These are phyloP conservation scores for Mycena crocata DNA, from an alignment of 768 basidiomycete species.

Conservation along the genomic window DNA sequence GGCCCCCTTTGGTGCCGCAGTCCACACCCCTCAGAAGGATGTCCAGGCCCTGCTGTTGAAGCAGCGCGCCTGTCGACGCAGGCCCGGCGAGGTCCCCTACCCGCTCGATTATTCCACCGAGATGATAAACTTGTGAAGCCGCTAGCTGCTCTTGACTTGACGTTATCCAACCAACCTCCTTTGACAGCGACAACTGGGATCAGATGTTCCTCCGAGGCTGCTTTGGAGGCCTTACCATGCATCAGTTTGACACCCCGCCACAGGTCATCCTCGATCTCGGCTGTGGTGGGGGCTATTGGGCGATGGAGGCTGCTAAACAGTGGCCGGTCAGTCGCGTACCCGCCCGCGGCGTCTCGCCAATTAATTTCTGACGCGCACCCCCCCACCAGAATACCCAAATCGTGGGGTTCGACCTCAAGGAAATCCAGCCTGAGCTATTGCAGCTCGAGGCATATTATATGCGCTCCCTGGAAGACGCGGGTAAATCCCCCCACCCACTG, in stretches of 20 bases:
- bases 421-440: conserved; percentile 65
- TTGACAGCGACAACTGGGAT: conserved; percentile 76
- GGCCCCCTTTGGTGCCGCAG: conserved; percentile 36
- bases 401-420: conserved; percentile 68
- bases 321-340: conserved; percentile 62
- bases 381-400: conserved; percentile 64
- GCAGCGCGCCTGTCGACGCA: conserved; percentile 51
- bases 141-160: conserved; percentile 2
- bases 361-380: neutral
- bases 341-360: conserved; percentile 16
- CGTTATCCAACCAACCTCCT: conserved; percentile 21
- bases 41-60: conserved; percentile 59
- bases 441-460: conserved; percentile 43
- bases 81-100: conserved; percentile 63
- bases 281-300: conserved; percentile 80
- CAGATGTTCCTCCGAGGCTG: conserved; percentile 69
- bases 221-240: conserved; percentile 62
- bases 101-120: conserved; percentile 63
- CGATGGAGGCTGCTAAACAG: conserved; percentile 71
- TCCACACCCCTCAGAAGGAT: conserved; percentile 50
- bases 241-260: conserved; percentile 65
- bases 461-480: conserved; percentile 28
- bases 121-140: conserved; percentile 66
- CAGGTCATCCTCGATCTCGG: conserved; percentile 72
- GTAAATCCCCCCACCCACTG: conserved; percentile 9